A percentile compares a stretch with the other conserved stretches of the same genome.
phyloP scores from a whole-genome alignment of 2,329 filamentous ascomycete species.

The Blastomyces gilchristii region DNA sequence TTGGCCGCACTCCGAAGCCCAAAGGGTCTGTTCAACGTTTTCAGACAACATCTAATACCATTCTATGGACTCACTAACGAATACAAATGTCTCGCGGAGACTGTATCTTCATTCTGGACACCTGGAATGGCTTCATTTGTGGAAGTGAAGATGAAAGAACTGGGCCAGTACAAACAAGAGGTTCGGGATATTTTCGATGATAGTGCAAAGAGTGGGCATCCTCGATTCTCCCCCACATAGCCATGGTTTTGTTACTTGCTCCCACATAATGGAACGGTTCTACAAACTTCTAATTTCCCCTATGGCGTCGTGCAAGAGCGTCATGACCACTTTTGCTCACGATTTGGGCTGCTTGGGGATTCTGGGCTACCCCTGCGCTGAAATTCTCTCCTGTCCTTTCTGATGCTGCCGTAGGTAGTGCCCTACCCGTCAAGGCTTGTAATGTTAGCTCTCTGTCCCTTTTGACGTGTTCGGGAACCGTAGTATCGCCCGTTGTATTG shows the following conservation, averaged over 20 bases:
- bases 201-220: background rate
- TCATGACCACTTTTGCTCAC: background rate
- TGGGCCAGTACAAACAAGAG: slow-evolving; percentile 7
- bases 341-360: background rate
- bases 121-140: slow-evolving; percentile 12
- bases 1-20: slow-evolving; percentile 8
- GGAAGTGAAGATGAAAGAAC: slow-evolving; percentile 7
- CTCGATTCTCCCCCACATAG: background rate
- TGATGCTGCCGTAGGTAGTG: too few species aligned
- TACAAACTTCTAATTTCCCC: background rate
- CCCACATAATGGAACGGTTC: background rate
- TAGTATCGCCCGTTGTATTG: background rate
- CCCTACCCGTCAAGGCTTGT: too few species aligned
- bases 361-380: background rate
- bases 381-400: slow-evolving; percentile 5
- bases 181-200: slow-evolving; percentile 7
- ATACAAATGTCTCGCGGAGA: background rate
- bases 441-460: too few species aligned
- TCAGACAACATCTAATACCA: slow-evolving; percentile 3
- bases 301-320: background rate
- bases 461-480: too few species aligned
- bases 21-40: slow-evolving; percentile 10
- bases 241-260: background rate
- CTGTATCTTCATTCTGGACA: slow-evolving; percentile 11
- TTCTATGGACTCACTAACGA: slow-evolving; percentile 1